phyloP scores from a whole-genome alignment of 1,284 basidiomycete genomes.

The Rhodotorula sp. region DNA sequence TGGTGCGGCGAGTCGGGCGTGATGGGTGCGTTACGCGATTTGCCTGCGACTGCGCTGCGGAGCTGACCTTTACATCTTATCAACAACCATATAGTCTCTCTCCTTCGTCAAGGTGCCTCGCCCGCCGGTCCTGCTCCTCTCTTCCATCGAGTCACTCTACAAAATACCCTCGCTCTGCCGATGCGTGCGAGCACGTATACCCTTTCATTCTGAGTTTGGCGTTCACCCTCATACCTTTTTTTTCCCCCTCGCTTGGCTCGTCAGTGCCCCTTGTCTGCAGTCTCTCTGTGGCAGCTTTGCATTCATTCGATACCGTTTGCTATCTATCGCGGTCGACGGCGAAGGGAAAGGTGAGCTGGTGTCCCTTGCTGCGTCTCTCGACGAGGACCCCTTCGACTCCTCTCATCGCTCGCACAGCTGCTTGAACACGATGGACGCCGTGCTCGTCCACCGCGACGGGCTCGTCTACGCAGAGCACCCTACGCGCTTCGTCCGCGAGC shows the following conservation, averaged over 20 bases:
- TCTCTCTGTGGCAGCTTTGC: background rate
- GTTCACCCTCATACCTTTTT: background rate
- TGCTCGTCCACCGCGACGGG: slow-evolving; percentile 1
- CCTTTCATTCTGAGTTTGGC: background rate
- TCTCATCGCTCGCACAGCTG: too few relatives aligned
- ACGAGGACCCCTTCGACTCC: too few relatives aligned
- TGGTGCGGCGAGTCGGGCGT: background rate
- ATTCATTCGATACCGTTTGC: background rate
- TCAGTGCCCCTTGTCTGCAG: background rate
- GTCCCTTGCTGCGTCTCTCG: too few relatives aligned
- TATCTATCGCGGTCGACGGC: background rate
- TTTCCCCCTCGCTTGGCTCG: background rate
- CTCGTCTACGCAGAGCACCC: slow-evolving; percentile 4
- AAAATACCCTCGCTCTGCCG: background rate
- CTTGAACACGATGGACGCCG: too few relatives aligned
- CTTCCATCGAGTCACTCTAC: background rate
- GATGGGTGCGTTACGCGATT: too few relatives aligned
- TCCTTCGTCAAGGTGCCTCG: too few relatives aligned
- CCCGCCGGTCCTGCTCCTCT: background rate
- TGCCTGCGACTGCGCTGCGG: too few relatives aligned
- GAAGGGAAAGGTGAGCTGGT: background rate
- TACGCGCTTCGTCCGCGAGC: background rate
- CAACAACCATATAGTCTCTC: too few relatives aligned
- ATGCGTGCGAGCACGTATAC: background rate
- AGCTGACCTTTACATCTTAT: slow-evolving; percentile 2